Evolutionary conservation across 1,284 basidiomycete species (phyloP).

Genomic region (Sanguinoderma infundibulare): DNA sequence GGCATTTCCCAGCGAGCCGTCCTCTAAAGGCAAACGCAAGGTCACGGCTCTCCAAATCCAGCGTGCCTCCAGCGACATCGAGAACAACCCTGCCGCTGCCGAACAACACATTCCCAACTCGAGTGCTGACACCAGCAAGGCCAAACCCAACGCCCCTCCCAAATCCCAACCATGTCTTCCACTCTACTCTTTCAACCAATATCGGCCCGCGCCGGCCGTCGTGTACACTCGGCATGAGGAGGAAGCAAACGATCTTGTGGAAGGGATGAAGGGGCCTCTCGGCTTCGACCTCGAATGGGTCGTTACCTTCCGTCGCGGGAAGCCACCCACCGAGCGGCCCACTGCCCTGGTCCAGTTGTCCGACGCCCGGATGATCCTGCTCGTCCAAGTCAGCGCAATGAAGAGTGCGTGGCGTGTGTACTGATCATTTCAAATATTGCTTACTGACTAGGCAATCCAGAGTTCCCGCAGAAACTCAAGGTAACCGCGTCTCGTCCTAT

Average conservation of each 20-base stretch:
- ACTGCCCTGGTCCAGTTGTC: constrained; percentile 60
- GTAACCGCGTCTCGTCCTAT: constrained; percentile 26
- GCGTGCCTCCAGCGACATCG: constrained; percentile 7
- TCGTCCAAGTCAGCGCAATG: constrained; percentile 64
- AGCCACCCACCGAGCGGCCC: constrained; percentile 36
- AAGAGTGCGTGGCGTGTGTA: constrained; percentile 43
- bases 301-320: constrained; percentile 39
- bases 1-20: not conserved
- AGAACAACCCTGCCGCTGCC: constrained; percentile 7
- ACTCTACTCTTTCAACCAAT: constrained; percentile 47
- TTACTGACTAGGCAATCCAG: constrained; percentile 26
- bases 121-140: not conserved
- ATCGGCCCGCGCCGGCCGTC: constrained; percentile 39
- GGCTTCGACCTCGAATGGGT: constrained; percentile 71
- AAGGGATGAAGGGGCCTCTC: constrained; percentile 47
- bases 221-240: constrained; percentile 47
- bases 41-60: constrained; percentile 1
- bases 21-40: not conserved
- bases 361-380: constrained; percentile 49
- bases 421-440: not conserved
- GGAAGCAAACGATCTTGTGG: constrained; percentile 47
- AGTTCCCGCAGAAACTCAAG: constrained; percentile 49
- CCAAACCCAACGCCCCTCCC: not conserved
- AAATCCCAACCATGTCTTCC: no score
- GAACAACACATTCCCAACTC: not conserved